Percentiles rank a stretch among this genome's conserved stretches.
Evolutionary conservation across 2,329 filamentous ascomycete species (phyloP).

Genomic region (Beauveria sp.): DNA sequence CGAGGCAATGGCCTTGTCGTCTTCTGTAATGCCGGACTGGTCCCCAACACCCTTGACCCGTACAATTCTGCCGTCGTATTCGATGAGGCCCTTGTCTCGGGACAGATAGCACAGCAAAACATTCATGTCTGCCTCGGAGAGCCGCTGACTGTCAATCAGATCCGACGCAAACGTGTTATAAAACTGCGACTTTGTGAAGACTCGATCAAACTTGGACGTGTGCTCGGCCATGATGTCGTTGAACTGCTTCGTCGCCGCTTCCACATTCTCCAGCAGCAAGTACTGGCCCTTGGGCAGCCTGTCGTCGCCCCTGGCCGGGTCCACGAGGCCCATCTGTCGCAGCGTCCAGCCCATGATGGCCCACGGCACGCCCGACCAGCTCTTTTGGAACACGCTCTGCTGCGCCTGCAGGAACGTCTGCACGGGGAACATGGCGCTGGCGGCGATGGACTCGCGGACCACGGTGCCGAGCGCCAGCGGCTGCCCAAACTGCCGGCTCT

Average conservation of each 20-base stretch:
- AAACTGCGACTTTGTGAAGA: conserved; percentile 62
- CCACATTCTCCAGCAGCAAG: conserved; percentile 57
- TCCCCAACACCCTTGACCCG: conserved; percentile 58
- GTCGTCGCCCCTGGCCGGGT: conserved; percentile 40
- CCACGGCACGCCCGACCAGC: conserved; percentile 64
- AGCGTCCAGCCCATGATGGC: conserved; percentile 68
- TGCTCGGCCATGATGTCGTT: conserved; percentile 33
- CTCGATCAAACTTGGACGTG: conserved; percentile 52
- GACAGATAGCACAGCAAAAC: conserved; percentile 63
- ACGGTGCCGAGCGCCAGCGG: conserved; percentile 76
- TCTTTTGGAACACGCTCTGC: conserved; percentile 64
- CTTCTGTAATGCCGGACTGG: conserved; percentile 53
- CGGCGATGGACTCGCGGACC: conserved; percentile 63
- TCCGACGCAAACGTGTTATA: conserved; percentile 46
- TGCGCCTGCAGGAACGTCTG: conserved; percentile 57
- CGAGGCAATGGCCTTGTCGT: conserved; percentile 76
- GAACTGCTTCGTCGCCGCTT: conserved; percentile 50
- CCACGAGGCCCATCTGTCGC: conserved; percentile 57
- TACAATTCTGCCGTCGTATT: conserved; percentile 60
- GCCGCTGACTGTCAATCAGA: conserved; percentile 37
- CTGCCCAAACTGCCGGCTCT: conserved; percentile 69
- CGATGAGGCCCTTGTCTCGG: conserved; percentile 54
- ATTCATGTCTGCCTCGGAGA: conserved; percentile 60
- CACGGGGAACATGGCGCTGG: conserved; percentile 62
- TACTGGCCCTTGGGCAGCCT: conserved; percentile 54